Percentiles rank a stretch among this genome's conserved stretches.
Conservation (phyloP, 176 grass and related monocot species). For the Typha latifolia region DNA sequence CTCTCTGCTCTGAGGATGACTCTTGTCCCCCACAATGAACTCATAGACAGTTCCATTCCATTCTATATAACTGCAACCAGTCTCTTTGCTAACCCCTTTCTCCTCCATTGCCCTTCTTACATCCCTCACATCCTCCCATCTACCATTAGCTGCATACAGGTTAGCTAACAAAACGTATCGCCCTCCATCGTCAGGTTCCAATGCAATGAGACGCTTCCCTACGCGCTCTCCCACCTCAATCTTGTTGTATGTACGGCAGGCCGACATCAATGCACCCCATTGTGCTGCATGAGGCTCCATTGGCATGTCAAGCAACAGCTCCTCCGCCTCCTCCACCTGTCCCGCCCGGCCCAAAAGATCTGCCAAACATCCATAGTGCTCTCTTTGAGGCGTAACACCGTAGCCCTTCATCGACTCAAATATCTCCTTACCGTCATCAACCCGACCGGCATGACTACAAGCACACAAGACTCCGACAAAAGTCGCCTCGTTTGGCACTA, state of each 20-base stretch:
- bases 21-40: constrained; percentile 15
- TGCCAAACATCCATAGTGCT: constrained; percentile 56
- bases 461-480: constrained; percentile 45
- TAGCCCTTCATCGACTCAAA: constrained; percentile 35
- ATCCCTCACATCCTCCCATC: constrained; percentile 35
- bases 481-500: constrained; percentile 35
- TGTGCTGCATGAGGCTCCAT: constrained; percentile 54
- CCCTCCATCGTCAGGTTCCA: constrained; percentile 54
- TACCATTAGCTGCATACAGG: constrained; percentile 41
- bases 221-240: constrained; percentile 35
- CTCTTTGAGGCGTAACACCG: constrained; percentile 37
- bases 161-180: constrained; percentile 52
- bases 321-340: constrained; percentile 33
- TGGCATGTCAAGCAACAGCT: constrained; percentile 49
- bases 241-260: constrained; percentile 37
- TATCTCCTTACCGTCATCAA: constrained; percentile 41
- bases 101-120: constrained; percentile 38
- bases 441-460: constrained; percentile 42
- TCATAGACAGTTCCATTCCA: constrained; percentile 31
- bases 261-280: constrained; percentile 64
- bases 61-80: constrained; percentile 44
- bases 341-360: constrained; percentile 50
- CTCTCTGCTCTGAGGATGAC: constrained; percentile 8
- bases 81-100: constrained; percentile 38
- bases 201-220: constrained; percentile 43